Evolutionary conservation across 108 stramenopile genomes (phyloP).

Genomic region (Fragilariopsis cylindrus): DNA sequence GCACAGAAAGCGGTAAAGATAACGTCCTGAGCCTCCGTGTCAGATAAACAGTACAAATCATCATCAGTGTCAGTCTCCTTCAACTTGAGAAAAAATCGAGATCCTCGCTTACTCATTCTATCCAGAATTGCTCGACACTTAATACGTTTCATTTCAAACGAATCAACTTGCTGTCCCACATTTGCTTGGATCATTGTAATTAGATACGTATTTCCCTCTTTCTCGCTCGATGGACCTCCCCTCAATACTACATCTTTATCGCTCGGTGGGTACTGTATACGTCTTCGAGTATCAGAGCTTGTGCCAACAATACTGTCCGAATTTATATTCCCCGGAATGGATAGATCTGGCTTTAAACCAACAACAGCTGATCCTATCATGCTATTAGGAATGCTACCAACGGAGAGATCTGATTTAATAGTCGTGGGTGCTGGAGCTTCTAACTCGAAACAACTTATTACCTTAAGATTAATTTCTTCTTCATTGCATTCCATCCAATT

Average conservation of each 20-base stretch:
- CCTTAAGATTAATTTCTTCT: constrained; percentile 8
- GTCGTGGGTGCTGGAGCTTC: neutral
- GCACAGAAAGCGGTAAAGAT: constrained; percentile 8
- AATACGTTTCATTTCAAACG: constrained; percentile 11
- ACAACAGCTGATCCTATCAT: too few relatives aligned
- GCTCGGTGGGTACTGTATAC: neutral
- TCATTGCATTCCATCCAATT: constrained; percentile 24
- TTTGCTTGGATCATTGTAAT: constrained; percentile 14
- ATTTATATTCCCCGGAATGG: too few relatives aligned
- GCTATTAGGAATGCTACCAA: too few relatives aligned
- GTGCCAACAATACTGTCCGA: neutral
- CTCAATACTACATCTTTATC: constrained; percentile 11
- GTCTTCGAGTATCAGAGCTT: neutral
- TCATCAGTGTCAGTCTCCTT: constrained; percentile 1
- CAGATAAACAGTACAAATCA: constrained; percentile 7
- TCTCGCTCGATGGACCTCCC: neutral
- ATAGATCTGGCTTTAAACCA: too few relatives aligned
- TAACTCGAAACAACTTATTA: neutral
- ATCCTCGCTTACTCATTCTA: neutral
- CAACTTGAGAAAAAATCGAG: constrained; percentile 11
- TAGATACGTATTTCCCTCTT: constrained; percentile 15
- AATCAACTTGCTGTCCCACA: constrained; percentile 9
- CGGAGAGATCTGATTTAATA: too few relatives aligned
- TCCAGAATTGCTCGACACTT: constrained; percentile 16
- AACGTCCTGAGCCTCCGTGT: constrained; percentile 13